Evolutionary conservation across 768 basidiomycete genomes (phyloP).

Genomic region (Russula sp.): DNA sequence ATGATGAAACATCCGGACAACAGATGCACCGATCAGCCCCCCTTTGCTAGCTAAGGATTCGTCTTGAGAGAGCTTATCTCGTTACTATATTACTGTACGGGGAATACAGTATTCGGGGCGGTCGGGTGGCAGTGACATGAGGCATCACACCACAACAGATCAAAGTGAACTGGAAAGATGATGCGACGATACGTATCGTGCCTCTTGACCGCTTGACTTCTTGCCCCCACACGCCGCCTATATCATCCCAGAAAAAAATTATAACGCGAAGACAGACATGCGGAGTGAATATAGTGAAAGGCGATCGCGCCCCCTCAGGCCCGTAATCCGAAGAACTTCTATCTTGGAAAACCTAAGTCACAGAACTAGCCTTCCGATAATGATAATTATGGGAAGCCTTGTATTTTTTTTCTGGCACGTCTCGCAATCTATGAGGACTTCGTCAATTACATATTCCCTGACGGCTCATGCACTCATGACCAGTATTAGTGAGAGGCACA

Average conservation of each 20-base stretch:
- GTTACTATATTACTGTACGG: neutral
- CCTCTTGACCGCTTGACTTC: neutral
- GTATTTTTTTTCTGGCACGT: constrained; percentile 16
- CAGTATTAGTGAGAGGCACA: neutral
- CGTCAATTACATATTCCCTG: constrained; percentile 14
- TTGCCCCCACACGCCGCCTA: neutral
- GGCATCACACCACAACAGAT: neutral
- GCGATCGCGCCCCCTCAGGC: neutral
- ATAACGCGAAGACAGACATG: neutral
- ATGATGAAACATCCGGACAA: neutral
- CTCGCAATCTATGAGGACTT: constrained; percentile 2
- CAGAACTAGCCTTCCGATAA: neutral
- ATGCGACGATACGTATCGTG: neutral
- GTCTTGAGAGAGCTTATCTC: neutral
- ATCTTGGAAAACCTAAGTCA: constrained; percentile 3
- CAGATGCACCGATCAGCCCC: neutral
- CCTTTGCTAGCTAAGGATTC: neutral
- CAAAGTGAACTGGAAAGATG: neutral
- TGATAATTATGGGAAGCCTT: constrained; percentile 5
- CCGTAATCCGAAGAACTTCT: constrained; percentile 5
- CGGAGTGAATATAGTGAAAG: too few relatives aligned
- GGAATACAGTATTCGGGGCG: too few relatives aligned
- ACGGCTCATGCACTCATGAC: neutral
- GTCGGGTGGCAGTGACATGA: neutral
- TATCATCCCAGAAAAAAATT: neutral